Conservation (phyloP, 2,329 filamentous ascomycete genomes). For the Cladophialophora immunda region DNA sequence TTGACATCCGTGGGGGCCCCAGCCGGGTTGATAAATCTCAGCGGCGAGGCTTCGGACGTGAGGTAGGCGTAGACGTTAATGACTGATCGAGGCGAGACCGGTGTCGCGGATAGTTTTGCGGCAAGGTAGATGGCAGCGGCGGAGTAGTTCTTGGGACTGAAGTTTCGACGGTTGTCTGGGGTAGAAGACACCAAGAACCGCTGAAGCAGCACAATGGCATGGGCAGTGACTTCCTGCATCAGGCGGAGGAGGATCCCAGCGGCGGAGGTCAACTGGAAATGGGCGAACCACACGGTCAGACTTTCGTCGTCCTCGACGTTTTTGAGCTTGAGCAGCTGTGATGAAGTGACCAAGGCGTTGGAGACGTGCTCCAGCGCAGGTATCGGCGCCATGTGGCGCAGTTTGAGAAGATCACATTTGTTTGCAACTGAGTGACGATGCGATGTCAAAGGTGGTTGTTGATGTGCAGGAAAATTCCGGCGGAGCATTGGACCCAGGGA, state of each 20-base stretch:
- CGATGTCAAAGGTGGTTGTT: neutral
- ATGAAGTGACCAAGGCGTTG: constrained; percentile 56
- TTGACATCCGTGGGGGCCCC: constrained; percentile 45
- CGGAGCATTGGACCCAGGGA: neutral
- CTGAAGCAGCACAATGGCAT: constrained; percentile 82
- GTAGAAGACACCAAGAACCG: constrained; percentile 57
- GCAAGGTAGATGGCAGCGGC: constrained; percentile 82
- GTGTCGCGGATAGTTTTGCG: constrained; percentile 80
- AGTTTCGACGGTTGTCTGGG: constrained; percentile 22
- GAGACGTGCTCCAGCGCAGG: constrained; percentile 40
- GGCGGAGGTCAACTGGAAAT: constrained; percentile 55
- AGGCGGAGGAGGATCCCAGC: constrained; percentile 76
- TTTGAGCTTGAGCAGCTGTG: constrained; percentile 50
- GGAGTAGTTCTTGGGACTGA: constrained; percentile 72
- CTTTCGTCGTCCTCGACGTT: constrained; percentile 47
- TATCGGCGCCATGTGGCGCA: constrained; percentile 28
- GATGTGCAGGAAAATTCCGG: neutral
- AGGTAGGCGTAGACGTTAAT: constrained; percentile 88
- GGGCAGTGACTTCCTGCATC: constrained; percentile 84
- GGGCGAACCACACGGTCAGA: constrained; percentile 55
- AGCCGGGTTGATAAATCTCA: constrained; percentile 53
- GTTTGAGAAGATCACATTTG: constrained; percentile 1
- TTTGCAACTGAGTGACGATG: neutral
- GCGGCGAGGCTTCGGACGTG: constrained; percentile 63
- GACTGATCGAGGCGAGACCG: constrained; percentile 79